These are phyloP conservation scores for Ziziphus jujuba DNA, from an alignment of 306 rosid genomes.

Conservation along the genomic window DNA sequence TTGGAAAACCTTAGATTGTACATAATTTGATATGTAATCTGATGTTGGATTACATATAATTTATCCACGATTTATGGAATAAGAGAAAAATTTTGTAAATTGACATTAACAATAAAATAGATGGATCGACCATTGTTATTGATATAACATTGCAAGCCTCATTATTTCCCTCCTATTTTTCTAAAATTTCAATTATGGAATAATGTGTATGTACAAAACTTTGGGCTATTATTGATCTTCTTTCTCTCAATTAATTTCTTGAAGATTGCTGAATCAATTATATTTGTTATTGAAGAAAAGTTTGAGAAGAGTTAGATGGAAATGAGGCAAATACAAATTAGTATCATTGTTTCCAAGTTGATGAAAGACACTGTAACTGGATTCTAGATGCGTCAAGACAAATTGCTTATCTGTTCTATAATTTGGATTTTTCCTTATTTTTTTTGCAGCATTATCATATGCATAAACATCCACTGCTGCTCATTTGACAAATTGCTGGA, in stretches of 20 bases:
- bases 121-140: no score
- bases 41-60: no score
- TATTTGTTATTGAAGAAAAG: conserved; percentile 11
- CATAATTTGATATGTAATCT: no score
- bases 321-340: conserved; percentile 20
- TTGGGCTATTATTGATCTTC: no score
- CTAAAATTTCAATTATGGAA: no score
- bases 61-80: no score
- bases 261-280: neutral
- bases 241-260: neutral
- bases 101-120: no score
- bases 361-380: conserved; percentile 16
- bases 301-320: conserved; percentile 12
- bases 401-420: conserved; percentile 54
- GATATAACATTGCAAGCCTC: no score
- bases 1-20: no score
- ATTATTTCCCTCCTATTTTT: no score
- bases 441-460: conserved; percentile 40
- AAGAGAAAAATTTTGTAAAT: no score
- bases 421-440: conserved; percentile 47
- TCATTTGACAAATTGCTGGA: conserved; percentile 40
- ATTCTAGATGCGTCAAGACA: conserved; percentile 41
- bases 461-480: conserved; percentile 50
- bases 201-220: no score
- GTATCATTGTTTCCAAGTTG: conserved; percentile 26